A percentile compares a stretch with the other conserved stretches of the same genome.
Evolutionary conservation across 129 eudicot species (phyloP).

Genomic region (Ambrosia trifida): DNA sequence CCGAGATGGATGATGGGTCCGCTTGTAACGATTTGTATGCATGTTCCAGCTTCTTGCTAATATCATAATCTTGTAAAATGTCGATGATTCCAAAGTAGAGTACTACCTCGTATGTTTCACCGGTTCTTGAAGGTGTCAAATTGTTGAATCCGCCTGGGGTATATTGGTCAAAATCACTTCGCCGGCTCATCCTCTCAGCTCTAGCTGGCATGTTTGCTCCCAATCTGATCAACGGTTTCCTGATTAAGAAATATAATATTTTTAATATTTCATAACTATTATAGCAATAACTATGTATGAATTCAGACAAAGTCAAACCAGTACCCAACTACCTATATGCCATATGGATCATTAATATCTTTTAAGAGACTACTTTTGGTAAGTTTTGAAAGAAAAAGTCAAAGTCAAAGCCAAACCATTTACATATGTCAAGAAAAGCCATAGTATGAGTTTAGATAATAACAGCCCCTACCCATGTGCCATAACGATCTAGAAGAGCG

Average conservation of each 20-base stretch:
- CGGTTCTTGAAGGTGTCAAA: conserved; percentile 52
- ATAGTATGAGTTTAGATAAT: not conserved
- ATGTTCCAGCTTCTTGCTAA: conserved; percentile 95
- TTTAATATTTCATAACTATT: not conserved
- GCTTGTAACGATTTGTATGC: conserved; percentile 95
- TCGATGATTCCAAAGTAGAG: conserved; percentile 96
- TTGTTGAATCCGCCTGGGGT: conserved; percentile 58
- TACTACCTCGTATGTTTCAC: conserved; percentile 81
- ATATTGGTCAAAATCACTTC: conserved; percentile 85
- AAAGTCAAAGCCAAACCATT: conserved; percentile 1
- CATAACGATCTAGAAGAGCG: too few relatives aligned
- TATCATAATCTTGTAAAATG: conserved; percentile 90
- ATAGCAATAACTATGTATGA: not conserved
- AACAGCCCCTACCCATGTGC: not conserved
- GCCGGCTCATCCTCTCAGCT: conserved; percentile 76
- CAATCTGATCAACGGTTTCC: conserved; percentile 84
- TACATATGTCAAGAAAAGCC: too few relatives aligned
- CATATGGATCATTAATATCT: conserved; percentile 13
- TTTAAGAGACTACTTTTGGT: not conserved
- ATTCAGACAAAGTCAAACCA: conserved; percentile 5
- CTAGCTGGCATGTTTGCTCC: conserved; percentile 99
- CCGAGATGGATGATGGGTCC: conserved; percentile 88
- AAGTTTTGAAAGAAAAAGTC: conserved; percentile 21
- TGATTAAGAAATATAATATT: conserved; percentile 19
- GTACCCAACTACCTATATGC: conserved; percentile 23